Percentiles rank a stretch among this genome's conserved stretches.
Evolutionary conservation across 768 basidiomycete species (phyloP).

Genomic region (Tulasnella sp.): DNA sequence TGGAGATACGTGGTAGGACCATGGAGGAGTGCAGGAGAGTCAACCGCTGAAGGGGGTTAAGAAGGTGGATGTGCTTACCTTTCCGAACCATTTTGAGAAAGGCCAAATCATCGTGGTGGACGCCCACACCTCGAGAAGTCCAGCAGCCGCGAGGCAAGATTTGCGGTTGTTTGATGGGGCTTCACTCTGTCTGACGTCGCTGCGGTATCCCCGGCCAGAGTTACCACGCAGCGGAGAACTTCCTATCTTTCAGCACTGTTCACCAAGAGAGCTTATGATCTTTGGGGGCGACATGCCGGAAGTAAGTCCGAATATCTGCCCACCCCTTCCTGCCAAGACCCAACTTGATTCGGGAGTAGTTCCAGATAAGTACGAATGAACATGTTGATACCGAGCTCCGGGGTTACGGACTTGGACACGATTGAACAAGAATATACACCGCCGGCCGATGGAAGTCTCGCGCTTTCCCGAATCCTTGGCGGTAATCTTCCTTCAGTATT

Average conservation of each 20-base stretch:
- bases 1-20: slow-evolving; percentile 15
- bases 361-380: too few relatives aligned
- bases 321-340: too few relatives aligned
- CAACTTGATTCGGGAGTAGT: too few relatives aligned
- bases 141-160: slow-evolving; percentile 3
- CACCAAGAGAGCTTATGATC: too few relatives aligned
- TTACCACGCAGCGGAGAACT: slow-evolving; percentile 12
- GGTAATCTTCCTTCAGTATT: too few relatives aligned
- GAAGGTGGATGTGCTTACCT: neutral
- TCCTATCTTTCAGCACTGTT: neutral
- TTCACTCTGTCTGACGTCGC: neutral
- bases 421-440: too few relatives aligned
- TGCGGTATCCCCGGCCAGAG: neutral
- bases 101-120: slow-evolving; percentile 14
- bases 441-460: too few relatives aligned
- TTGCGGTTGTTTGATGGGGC: slow-evolving; percentile 4
- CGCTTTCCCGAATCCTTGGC: too few relatives aligned
- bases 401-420: too few relatives aligned
- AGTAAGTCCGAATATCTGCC: too few relatives aligned
- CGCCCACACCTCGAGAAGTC: neutral
- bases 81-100: slow-evolving; percentile 13
- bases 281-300: too few relatives aligned
- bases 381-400: too few relatives aligned
- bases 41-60: neutral
- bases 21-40: neutral